Evolutionary conservation across 1,284 basidiomycete genomes (phyloP), one percentile per base, ranked within the genome.

Genomic region (Mycena sp.): DNA sequence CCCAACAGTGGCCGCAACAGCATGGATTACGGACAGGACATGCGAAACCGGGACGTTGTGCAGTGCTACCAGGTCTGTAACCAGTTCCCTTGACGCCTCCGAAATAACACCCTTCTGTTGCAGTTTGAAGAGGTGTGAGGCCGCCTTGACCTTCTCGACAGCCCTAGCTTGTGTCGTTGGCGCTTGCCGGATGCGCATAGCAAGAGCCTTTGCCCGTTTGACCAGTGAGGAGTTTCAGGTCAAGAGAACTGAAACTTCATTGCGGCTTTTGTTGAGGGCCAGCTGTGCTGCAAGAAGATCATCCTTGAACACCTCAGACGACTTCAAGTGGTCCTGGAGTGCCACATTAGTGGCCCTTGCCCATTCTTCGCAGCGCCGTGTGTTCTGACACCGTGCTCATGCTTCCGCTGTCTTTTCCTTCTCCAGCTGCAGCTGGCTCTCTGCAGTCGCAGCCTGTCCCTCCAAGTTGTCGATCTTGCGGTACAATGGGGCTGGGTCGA

Each of bases 41-140:
- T 37, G 17, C 25, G 26, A 29, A 25, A 44, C 52, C 0, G 52
- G 52, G n/a, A 54, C 52, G 32, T 54, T 54, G 52, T 54, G 28
- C 26, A 44, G 21, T 6, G 52, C 23, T 3, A 54, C 52, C 3
- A 54, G 26, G 21, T 54, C 40, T 6, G 40, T 44, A 1, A 54
- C 38, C 3, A 54, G 38, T 11, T 54, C 52, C 6, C 52, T 3
- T 11, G 52, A 29, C 1, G 26, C n/a, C 10, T 54, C 52, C 2
- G 52, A 21, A 17, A 54, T 43, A n/a, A 44, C 28, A 23, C 52
- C 52, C 7, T 52, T 52, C 6, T 40, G 12, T 25, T 40, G 50
- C 17, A 52, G 50, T 6, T 40, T 38, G 23, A 40, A 40, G 3
- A 40, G 16, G 12, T 26, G 30, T 1, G 50, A 26, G 11, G 35